Evolutionary conservation across 345 rosid genomes (phyloP).

Genomic region (Brassica juncea): DNA sequence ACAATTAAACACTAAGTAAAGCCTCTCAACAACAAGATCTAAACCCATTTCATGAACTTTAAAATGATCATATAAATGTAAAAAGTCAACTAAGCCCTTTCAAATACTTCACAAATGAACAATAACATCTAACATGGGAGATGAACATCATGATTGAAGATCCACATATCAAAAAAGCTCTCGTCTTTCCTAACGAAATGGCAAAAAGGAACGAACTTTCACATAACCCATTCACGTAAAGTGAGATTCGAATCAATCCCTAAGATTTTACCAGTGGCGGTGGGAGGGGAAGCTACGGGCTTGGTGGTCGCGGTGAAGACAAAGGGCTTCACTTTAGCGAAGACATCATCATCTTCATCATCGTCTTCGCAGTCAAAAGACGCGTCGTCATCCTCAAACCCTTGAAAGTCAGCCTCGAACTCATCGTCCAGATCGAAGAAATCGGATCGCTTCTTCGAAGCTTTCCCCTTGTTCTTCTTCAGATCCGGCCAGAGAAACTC

Average conservation of each 20-base stretch:
- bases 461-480: slow-evolving; percentile 41
- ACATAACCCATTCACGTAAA: neutral
- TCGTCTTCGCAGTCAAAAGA: slow-evolving; percentile 52
- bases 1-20: neutral
- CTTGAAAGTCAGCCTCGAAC: slow-evolving; percentile 91
- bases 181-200: neutral
- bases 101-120: neutral
- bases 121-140: neutral
- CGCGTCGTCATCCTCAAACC: slow-evolving; percentile 61
- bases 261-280: slow-evolving; percentile 23
- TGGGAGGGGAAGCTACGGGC: slow-evolving; percentile 29
- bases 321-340: slow-evolving; percentile 61
- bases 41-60: neutral
- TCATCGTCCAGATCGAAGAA: slow-evolving; percentile 47
- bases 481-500: slow-evolving; percentile 80
- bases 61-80: neutral
- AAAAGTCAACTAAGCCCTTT: neutral
- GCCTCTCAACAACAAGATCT: slow-evolving; percentile 10
- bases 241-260: slow-evolving; percentile 4
- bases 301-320: slow-evolving; percentile 50
- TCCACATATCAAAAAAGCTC: slow-evolving; percentile 19
- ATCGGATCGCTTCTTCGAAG: slow-evolving; percentile 35
- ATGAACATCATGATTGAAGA: neutral
- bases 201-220: neutral
- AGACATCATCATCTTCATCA: slow-evolving; percentile 22